Percentiles rank a stretch among this genome's conserved stretches.
Evolutionary conservation across 306 rosid species (phyloP).

Genomic region (Crataegus laevigata): DNA sequence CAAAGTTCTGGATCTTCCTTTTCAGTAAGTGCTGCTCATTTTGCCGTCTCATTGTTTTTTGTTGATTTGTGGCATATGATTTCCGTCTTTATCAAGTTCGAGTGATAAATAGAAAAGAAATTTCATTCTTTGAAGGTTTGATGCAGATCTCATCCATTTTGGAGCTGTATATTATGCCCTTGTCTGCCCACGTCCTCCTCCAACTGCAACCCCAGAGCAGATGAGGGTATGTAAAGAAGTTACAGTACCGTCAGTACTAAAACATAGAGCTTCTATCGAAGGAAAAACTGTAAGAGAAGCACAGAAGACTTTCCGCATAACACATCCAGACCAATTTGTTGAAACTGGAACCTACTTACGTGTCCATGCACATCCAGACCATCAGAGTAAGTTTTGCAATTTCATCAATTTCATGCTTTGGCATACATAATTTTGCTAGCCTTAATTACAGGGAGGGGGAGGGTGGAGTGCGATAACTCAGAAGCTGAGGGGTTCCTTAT

Average conservation of each 20-base stretch:
- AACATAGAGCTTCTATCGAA: conserved; percentile 59
- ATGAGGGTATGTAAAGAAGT: conserved; percentile 51
- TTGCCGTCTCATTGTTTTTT: conserved; percentile 5
- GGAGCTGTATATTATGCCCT: conserved; percentile 91
- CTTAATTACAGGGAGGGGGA: too few species aligned
- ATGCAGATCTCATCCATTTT: conserved; percentile 74
- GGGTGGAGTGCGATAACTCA: too few species aligned
- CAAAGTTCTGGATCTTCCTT: too few species aligned
- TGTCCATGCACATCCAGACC: conserved; percentile 85
- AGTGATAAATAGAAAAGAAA: conserved; percentile 12
- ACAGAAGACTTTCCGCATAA: conserved; percentile 73
- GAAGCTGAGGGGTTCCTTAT: too few species aligned
- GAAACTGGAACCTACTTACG: conserved; percentile 77
- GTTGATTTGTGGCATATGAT: neutral
- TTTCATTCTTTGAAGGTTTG: conserved; percentile 66
- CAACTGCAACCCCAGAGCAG: conserved; percentile 74
- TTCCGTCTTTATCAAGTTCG: conserved; percentile 15
- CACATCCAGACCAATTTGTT: conserved; percentile 54
- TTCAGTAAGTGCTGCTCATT: too few species aligned
- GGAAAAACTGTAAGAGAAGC: conserved; percentile 87
- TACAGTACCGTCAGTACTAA: conserved; percentile 59
- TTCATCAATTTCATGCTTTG: conserved; percentile 25
- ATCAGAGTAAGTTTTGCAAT: conserved; percentile 56
- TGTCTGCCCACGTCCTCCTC: conserved; percentile 86
- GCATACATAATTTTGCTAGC: conserved; percentile 6